Percentiles rank a stretch among this genome's conserved stretches.
Conservation (phyloP, 164 flowering plant species). For the Saururus chinensis region DNA sequence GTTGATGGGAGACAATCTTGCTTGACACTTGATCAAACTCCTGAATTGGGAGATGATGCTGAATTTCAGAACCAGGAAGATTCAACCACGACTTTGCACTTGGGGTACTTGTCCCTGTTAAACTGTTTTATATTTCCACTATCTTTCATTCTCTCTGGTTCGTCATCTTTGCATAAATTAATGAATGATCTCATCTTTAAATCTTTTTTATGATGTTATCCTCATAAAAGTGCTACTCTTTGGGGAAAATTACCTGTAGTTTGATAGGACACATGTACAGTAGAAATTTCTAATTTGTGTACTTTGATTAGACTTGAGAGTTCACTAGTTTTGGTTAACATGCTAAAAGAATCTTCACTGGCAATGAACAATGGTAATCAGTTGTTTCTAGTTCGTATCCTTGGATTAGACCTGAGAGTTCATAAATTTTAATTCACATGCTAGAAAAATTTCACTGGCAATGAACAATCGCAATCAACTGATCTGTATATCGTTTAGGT, state of each 20-base stretch:
- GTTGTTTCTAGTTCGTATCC: too few relatives aligned
- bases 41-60: slow-evolving; percentile 23
- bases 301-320: not conserved
- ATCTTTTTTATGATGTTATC: not conserved
- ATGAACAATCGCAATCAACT: too few relatives aligned
- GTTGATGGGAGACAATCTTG: slow-evolving; percentile 20
- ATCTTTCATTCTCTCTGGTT: not conserved
- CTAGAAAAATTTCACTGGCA: not conserved
- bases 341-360: not conserved
- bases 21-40: slow-evolving; percentile 14
- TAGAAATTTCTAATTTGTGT: not conserved
- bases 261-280: not conserved
- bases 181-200: not conserved
- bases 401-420: not conserved
- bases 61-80: slow-evolving; percentile 30
- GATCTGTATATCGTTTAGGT: too few relatives aligned
- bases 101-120: slow-evolving; percentile 38
- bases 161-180: not conserved
- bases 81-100: slow-evolving; percentile 66
- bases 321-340: not conserved
- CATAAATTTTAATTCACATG: not conserved
- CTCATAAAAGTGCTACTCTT: not conserved
- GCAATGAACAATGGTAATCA: too few relatives aligned
- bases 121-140: not conserved
- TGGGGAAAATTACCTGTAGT: not conserved